Conservation (phyloP, 2,329 filamentous ascomycete genomes). For the Grosmannia penicillata region DNA sequence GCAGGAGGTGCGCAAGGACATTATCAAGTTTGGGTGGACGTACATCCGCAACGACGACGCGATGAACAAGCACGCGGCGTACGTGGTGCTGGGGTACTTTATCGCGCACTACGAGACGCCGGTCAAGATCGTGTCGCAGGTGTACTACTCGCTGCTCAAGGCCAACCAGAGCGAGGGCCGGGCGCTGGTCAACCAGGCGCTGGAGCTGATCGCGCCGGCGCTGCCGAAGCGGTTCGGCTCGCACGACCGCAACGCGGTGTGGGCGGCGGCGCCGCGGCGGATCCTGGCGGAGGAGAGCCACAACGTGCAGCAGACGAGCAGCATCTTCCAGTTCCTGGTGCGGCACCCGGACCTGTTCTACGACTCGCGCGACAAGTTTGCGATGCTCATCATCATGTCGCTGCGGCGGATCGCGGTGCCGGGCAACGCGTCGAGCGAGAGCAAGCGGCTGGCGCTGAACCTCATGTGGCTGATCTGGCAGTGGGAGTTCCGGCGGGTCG, state of each 20-base stretch:
- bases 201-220: conserved; percentile 90
- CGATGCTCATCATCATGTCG: conserved; percentile 74
- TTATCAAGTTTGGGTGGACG: conserved; percentile 98
- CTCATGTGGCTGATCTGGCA: conserved; percentile 82
- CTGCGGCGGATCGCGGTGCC: conserved; percentile 76
- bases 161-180: conserved; percentile 93
- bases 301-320: conserved; percentile 89
- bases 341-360: conserved; percentile 89
- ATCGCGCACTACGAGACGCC: conserved; percentile 95
- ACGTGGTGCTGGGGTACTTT: conserved; percentile 94
- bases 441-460: conserved; percentile 78
- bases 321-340: conserved; percentile 94
- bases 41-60: conserved; percentile 97
- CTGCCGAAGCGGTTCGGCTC: conserved; percentile 69
- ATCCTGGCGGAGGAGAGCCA: conserved; percentile 89
- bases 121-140: conserved; percentile 86
- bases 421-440: conserved; percentile 76
- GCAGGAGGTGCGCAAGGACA: conserved; percentile 86
- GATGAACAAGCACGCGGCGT: conserved; percentile 97
- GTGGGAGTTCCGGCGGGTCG: conserved; percentile 78
- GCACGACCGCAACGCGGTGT: conserved; percentile 63
- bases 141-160: conserved; percentile 81
- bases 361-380: conserved; percentile 83
- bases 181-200: conserved; percentile 78
- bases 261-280: conserved; percentile 79